phyloP scores from a whole-genome alignment of 805 yeast genomes.

The Sugiyamaella chiloensis region DNA sequence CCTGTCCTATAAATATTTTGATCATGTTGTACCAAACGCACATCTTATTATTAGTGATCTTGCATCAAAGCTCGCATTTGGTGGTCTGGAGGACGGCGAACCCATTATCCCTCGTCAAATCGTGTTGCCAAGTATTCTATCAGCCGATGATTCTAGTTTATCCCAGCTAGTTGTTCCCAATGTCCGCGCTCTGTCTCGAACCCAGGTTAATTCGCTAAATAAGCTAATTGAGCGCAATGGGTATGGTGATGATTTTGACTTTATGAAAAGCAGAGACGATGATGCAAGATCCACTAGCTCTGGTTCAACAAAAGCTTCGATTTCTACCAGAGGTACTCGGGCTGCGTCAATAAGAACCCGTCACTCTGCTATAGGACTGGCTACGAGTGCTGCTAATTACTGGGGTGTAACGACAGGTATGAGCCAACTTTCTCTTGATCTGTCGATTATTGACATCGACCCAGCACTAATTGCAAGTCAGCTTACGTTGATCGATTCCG shows the following conservation, averaged over 20 bases:
- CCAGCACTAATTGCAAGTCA: conserved; percentile 35
- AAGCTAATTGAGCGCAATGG: conserved; percentile 14
- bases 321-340: not conserved
- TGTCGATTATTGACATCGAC: conserved; percentile 30
- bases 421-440: not conserved
- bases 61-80: conserved; percentile 18
- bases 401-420: conserved; percentile 4
- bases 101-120: conserved; percentile 24
- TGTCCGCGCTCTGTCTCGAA: conserved; percentile 9
- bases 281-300: conserved; percentile 17
- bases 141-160: not conserved
- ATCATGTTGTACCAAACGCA: conserved; percentile 18
- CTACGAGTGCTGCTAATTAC: conserved; percentile 1
- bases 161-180: not conserved
- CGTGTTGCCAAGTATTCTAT: conserved; percentile 6
- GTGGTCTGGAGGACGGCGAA: conserved; percentile 19
- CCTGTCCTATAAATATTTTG: conserved; percentile 44
- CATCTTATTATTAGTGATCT: conserved; percentile 20
- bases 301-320: conserved; percentile 15
- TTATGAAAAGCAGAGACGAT: conserved; percentile 1
- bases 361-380: not conserved
- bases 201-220: conserved; percentile 13
- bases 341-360: not conserved
- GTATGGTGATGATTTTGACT: conserved; percentile 2
- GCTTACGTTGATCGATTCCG: conserved; percentile 34